Evolutionary conservation across 78 protist species (phyloP), one percentile per base, ranked within the genome.

Genomic region (slime mould (Dictyostelium discoideum)): DNA sequence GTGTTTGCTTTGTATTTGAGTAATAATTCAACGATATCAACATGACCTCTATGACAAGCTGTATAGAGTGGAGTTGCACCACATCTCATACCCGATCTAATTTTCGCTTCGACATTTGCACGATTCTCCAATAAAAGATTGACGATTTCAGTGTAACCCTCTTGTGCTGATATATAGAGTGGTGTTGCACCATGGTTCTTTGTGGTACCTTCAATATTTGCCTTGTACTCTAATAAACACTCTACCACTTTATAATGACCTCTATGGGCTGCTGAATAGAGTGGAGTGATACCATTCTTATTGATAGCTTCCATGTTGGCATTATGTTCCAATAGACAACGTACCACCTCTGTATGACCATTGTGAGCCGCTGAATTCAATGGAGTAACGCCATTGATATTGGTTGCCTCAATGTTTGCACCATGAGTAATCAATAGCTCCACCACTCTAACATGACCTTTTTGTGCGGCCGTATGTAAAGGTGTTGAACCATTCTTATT

Each of bases 221-320:
- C 95, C 74, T 90, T 80, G 11, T 82, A 82, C 20, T 54, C 85
- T 20, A 90, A 82, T 48, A 90, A 18, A 73, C 95, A 90, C 50
- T 90, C 88, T 2, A 90, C 95, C 18, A 90, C 95, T 11, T 90
- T 67, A 54, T 50, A 90, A 73, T 90, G 95, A 26, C 95, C 95
- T 54, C 95, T 67, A 73, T 90, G 95, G 13, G 95, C 95, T 2
- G 95, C 95, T 13, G 88, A 82, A 73, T 90, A 90, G 8, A 90
- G 60, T 44, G 95, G 95, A 48, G 95, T 90, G 60, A 90, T 90
- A 72, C 95, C 95, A 90, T 90, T 90, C 39, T 90, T 90, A 37
- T 90, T 90, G 84, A 85, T 90, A 5, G 95, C 85, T 26, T 90
- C 95, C 95, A 90, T 90, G n/a, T 90, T 90, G 69, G 95, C 95